Conservation (phyloP, 371 early-diverging fungal species). For the Rhizopus delemar region DNA sequence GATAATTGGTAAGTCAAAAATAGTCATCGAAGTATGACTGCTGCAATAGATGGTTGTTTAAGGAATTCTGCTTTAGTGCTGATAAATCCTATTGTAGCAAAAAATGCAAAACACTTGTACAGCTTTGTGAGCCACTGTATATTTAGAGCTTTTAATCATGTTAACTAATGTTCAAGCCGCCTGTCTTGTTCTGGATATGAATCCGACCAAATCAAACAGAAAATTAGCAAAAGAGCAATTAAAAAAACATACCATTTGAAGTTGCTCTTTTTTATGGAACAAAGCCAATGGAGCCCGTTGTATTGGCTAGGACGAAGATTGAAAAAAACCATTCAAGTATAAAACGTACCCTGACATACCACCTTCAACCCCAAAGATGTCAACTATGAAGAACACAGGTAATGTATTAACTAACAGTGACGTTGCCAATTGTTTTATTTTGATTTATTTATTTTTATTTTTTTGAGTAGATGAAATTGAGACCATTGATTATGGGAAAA, state of each 20-base stretch:
- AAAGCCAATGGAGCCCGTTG: conserved; percentile 8
- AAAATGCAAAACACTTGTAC: too few relatives aligned
- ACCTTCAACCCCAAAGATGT: conserved; percentile 1
- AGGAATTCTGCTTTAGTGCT: too few relatives aligned
- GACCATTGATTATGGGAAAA: neutral
- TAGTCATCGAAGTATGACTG: too few relatives aligned
- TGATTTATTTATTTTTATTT: neutral
- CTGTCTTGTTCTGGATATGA: conserved; percentile 12
- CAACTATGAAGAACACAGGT: conserved; percentile 1
- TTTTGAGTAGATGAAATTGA: conserved; percentile 1
- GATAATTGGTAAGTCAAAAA: too few relatives aligned
- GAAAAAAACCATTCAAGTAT: conserved; percentile 7
- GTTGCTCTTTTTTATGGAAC: conserved; percentile 2
- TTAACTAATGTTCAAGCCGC: conserved; percentile 9
- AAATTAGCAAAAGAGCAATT: conserved; percentile 1
- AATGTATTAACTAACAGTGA: conserved; percentile 2
- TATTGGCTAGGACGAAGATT: neutral
- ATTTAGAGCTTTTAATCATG: too few relatives aligned
- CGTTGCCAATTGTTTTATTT: conserved; percentile 4
- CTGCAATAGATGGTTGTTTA: too few relatives aligned
- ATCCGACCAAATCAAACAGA: conserved; percentile 5
- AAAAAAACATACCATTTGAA: conserved; percentile 6
- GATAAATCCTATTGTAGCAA: too few relatives aligned
- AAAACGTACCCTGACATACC: conserved; percentile 3
- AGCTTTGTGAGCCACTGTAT: too few relatives aligned